Evolutionary conservation across 176 grass and related monocot species (phyloP).

Genomic region (Cymbopogon citratus): DNA sequence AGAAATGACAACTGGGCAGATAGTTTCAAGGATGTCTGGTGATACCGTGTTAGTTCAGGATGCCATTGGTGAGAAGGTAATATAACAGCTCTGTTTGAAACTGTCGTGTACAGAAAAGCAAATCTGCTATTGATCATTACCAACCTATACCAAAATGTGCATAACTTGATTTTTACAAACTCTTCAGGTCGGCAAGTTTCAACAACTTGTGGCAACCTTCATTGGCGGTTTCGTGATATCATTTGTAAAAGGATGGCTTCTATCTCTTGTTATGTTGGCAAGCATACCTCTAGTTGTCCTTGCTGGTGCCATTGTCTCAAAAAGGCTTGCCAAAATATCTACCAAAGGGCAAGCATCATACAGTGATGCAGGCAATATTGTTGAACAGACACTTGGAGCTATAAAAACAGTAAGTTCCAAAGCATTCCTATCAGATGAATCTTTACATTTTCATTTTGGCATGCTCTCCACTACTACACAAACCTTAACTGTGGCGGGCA

Average conservation of each 20-base stretch:
- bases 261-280: conserved; percentile 74
- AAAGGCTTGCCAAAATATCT: conserved; percentile 52
- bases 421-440: too few species aligned
- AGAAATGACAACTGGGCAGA: too few species aligned
- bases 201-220: conserved; percentile 68
- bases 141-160: background rate
- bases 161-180: conserved; percentile 12
- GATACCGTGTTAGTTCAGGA: conserved; percentile 66
- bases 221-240: conserved; percentile 73
- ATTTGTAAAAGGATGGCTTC: conserved; percentile 77
- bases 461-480: too few species aligned
- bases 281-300: conserved; percentile 61
- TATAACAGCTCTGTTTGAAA: background rate
- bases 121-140: background rate
- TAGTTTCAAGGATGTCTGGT: conserved; percentile 46
- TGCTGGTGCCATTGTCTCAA: conserved; percentile 50
- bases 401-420: too few species aligned
- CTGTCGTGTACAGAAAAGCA: background rate
- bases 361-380: too few species aligned
- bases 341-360: conserved; percentile 42
- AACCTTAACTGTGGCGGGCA: too few species aligned
- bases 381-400: too few species aligned
- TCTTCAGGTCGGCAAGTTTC: conserved; percentile 70
- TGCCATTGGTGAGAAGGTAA: conserved; percentile 72
- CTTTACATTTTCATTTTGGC: background rate